Base-by-base conservation (phyloP, 2,329 filamentous ascomycete species). In the Cladosporium velox region DNA sequence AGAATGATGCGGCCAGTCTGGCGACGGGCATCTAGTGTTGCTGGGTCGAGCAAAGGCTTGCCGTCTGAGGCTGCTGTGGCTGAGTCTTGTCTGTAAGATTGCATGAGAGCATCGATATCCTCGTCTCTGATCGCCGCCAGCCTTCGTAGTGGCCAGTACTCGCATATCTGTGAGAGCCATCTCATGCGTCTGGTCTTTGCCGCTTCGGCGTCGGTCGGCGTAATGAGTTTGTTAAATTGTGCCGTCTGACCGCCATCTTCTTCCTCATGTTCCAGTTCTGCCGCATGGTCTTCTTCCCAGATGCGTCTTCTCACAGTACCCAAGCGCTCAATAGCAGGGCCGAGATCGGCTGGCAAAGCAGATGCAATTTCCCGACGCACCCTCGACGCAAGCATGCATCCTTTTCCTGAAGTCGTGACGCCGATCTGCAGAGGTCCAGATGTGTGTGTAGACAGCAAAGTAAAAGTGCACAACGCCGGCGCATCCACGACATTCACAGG, bases 151-250 rank as follows among this genome's bases (percentile, higher is more conserved):
- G 95, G 93, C 95, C 95, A 99, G 80, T 99, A 99, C 81, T 99
- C 95, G 84, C 95, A 99, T 62, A 99, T 92, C 77, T 99, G 95
- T 24, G 91, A 88, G 1, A 99, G 83, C 95, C 95, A 99, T 66
- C 95, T 87, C 83, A 96, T 93, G 61, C 95, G 86, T 67, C 94
- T 85, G 26, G 87, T 93, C 75, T 92, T 92, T 18, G 88, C 87
- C 3, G 89, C 89, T 67, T 91, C 89, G 0, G 86, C 80, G 73
- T 95, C 92, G 54, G 89, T 87, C 57, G 91, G 89, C 0, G 85
- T 87, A 7, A 98, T 85, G 4, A 99, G 83, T 67, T 86, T 88
- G 78, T 99, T 99, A 78, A 99, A 97, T 0, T 85, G 86, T 1
- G 93, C 87, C 18, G 86, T 87, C 78, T 98, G 95, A 62, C 91